phyloP scores from a whole-genome alignment of 805 yeast species.

The Wickerhamiella siamensis region DNA sequence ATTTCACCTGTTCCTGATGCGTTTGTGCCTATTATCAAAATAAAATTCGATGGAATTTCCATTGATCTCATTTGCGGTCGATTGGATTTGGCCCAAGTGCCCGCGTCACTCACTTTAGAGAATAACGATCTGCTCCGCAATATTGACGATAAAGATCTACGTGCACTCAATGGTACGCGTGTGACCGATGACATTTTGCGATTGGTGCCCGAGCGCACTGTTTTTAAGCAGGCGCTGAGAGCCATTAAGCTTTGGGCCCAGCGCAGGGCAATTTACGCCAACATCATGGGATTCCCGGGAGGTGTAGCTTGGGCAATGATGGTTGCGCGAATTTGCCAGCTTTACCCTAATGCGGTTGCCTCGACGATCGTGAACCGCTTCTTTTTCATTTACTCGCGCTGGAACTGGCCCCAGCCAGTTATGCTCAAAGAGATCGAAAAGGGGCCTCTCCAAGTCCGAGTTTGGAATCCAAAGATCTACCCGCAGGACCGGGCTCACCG shows the following conservation, averaged over 20 bases:
- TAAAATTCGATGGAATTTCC: slow-evolving; percentile 79
- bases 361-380: slow-evolving; percentile 83
- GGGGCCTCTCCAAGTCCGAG: slow-evolving; percentile 90
- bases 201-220: slow-evolving; percentile 83
- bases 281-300: slow-evolving; percentile 95
- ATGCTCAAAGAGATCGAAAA: slow-evolving; percentile 85
- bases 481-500: slow-evolving; percentile 78
- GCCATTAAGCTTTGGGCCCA: slow-evolving; percentile 96
- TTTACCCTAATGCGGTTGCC: slow-evolving; percentile 91
- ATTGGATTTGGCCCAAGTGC: slow-evolving; percentile 72
- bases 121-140: slow-evolving; percentile 78
- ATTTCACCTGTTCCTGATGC: slow-evolving; percentile 93
- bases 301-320: slow-evolving; percentile 99
- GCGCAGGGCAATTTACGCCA: slow-evolving; percentile 83
- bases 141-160: slow-evolving; percentile 77
- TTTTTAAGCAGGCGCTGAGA: slow-evolving; percentile 81
- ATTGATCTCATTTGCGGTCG: slow-evolving; percentile 82
- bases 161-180: slow-evolving; percentile 89
- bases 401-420: slow-evolving; percentile 99
- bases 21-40: slow-evolving; percentile 89
- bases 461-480: slow-evolving; percentile 91
- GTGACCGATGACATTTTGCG: slow-evolving; percentile 89
- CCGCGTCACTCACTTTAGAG: slow-evolving; percentile 54
- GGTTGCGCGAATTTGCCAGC: slow-evolving; percentile 93
- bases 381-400: slow-evolving; percentile 68